phyloP scores from a whole-genome alignment of 2,329 filamentous ascomycete species.

The Scedosporium dehoogii region DNA sequence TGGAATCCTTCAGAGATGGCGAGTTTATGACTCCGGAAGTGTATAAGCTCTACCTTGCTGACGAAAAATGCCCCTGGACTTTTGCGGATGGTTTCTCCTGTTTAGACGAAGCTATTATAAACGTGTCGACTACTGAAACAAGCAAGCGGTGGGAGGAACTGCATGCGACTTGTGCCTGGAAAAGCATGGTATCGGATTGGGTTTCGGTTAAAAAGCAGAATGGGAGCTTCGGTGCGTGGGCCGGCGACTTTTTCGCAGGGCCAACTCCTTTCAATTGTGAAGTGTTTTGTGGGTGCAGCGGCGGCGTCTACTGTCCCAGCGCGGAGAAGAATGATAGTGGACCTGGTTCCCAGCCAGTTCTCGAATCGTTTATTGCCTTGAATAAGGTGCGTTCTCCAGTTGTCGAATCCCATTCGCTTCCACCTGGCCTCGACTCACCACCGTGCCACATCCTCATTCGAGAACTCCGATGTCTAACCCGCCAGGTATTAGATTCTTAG shows the following conservation, averaged over 20 bases:
- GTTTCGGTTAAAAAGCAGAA: neutral
- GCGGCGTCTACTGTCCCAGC: too few relatives aligned
- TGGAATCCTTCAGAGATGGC: constrained; percentile 3
- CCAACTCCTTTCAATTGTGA: neutral
- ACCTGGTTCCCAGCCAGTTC: too few relatives aligned
- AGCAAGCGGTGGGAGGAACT: neutral
- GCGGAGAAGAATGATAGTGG: too few relatives aligned
- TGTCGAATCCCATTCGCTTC: too few relatives aligned
- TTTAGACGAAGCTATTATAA: neutral
- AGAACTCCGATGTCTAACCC: too few relatives aligned
- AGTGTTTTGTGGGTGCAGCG: neutral
- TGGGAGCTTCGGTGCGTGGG: neutral
- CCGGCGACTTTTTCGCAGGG: neutral
- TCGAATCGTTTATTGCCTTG: too few relatives aligned
- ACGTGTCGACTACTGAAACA: neutral
- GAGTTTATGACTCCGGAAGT: neutral
- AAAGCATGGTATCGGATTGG: neutral
- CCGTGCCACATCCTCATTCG: too few relatives aligned
- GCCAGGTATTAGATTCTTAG: too few relatives aligned
- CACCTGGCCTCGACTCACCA: too few relatives aligned
- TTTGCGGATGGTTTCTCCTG: neutral
- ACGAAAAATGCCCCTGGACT: neutral
- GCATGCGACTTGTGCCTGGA: neutral
- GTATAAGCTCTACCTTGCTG: neutral
- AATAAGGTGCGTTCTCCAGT: too few relatives aligned